Percentiles rank a stretch among this genome's conserved stretches.
Evolutionary conservation across 83 land plant genomes (phyloP).

Genomic region (Diphasiastrum complanatum): DNA sequence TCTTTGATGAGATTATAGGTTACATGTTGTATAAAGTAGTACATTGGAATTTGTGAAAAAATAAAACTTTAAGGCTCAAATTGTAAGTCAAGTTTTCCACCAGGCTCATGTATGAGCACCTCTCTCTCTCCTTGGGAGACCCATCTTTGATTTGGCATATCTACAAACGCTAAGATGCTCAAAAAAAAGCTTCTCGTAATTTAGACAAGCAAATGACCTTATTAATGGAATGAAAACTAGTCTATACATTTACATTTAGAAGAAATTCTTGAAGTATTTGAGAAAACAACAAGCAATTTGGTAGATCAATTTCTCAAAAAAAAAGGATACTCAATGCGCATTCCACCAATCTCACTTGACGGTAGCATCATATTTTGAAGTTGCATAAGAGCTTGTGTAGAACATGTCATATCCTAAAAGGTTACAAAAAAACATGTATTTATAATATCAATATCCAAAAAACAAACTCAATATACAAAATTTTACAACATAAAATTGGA

Average conservation of each 20-base stretch:
- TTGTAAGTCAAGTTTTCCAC: too few relatives aligned
- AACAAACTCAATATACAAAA: not conserved
- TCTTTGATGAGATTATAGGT: too few relatives aligned
- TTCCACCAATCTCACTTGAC: constrained; percentile 37
- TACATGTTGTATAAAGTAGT: too few relatives aligned
- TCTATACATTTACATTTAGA: not conserved
- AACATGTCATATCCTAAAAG: constrained; percentile 31
- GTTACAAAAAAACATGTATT: constrained; percentile 10
- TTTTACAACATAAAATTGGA: too few relatives aligned
- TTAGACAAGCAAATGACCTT: not conserved
- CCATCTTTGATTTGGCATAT: constrained; percentile 48
- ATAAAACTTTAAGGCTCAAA: too few relatives aligned
- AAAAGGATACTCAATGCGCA: constrained; percentile 44
- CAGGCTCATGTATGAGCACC: constrained; percentile 10
- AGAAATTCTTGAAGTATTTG: not conserved
- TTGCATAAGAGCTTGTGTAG: constrained; percentile 37
- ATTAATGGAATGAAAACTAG: not conserved
- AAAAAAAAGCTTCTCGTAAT: not conserved
- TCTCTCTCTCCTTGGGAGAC: constrained; percentile 41
- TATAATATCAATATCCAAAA: not conserved
- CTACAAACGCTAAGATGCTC: constrained; percentile 19
- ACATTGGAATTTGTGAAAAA: too few relatives aligned
- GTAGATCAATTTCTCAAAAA: too few relatives aligned
- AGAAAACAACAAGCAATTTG: not conserved
- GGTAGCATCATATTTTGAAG: constrained; percentile 29